Evolutionary conservation across 129 eudicot species (phyloP), one percentile per base, ranked within the genome.

Genomic region (Dittrichia graveolens): DNA sequence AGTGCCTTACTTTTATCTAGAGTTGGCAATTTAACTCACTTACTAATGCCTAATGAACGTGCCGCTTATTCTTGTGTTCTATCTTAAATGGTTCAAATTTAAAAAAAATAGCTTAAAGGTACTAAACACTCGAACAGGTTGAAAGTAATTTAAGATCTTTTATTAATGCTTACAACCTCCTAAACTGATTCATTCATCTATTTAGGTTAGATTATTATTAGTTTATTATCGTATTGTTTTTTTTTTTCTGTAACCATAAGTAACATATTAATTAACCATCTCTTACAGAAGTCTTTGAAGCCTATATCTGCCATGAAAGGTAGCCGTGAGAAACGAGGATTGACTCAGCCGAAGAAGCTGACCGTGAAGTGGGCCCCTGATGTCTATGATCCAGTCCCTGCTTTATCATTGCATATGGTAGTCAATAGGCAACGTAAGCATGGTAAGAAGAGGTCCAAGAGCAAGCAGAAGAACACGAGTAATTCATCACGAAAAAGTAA

Each of bases 221-320:
- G 31, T 0, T 24, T 24, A 24, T 24, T 0, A 24, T 24, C 0
- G 2, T 24, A 24, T 24, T 24, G 31, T 24, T 24, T 24, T 24
- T 24, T 24, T 12, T 45, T 45, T 7, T 45, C n/a, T 6, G 49
- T 45, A 45, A 45, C 3, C 49, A 7, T 7, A 45, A 7, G 8
- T 45, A 12, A 12, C 49, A 45, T 45, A 8, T 8, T 45, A 45
- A 45, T n/a, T n/a, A n/a, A n/a, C n/a, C 31, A 24, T 24, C 31
- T 73, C 35, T 47, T 61, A 46, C 83, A 89, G 96, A 77, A 71
- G 19, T 79, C 76, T 45, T 63, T 31, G 80, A 89, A 86, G 82
- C 88, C 72, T 75, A 76, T 80, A 65, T 85, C 92, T 78, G 96
- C 96, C 56, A 56, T 89, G 83, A 89, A 89, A 82, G 96, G 96